Conservation (phyloP, 2,329 filamentous ascomycete species). For the Stagonosporopsis vannaccii region DNA sequence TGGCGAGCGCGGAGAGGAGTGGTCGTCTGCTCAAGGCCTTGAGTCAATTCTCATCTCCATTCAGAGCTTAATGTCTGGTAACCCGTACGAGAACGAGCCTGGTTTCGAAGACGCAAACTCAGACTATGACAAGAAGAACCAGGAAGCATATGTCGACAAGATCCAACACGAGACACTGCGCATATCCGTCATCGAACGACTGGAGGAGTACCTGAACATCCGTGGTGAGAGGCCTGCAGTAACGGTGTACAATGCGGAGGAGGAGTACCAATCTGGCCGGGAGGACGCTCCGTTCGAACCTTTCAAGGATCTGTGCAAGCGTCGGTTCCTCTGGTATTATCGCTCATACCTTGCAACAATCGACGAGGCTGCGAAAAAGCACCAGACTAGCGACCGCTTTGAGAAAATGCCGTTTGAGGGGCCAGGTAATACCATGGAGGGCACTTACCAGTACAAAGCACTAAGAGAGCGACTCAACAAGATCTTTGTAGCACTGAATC, state of each 20-base stretch:
- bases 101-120: conserved; percentile 82
- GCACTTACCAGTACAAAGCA: conserved; percentile 80
- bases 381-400: conserved; percentile 71
- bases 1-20: conserved; percentile 88
- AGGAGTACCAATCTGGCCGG: conserved; percentile 53
- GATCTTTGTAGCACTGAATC: conserved; percentile 74
- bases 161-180: conserved; percentile 91
- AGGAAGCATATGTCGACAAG: conserved; percentile 81
- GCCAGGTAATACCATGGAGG: conserved; percentile 79
- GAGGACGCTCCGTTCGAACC: conserved; percentile 76
- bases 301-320: conserved; percentile 89
- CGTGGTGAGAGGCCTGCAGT: conserved; percentile 49
- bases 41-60: conserved; percentile 96
- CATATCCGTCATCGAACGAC: conserved; percentile 82
- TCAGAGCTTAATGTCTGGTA: conserved; percentile 91
- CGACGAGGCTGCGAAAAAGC: conserved; percentile 67
- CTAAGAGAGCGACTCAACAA: conserved; percentile 72
- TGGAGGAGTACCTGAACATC: conserved; percentile 81
- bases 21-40: conserved; percentile 94
- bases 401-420: conserved; percentile 88
- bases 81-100: conserved; percentile 96
- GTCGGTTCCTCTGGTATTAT: conserved; percentile 94
- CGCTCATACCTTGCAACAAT: conserved; percentile 82
- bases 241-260: conserved; percentile 59
- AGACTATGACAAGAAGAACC: conserved; percentile 73